These are phyloP conservation scores for Teunomyces stri DNA, from an alignment of 805 yeast species.

Conservation along the genomic window DNA sequence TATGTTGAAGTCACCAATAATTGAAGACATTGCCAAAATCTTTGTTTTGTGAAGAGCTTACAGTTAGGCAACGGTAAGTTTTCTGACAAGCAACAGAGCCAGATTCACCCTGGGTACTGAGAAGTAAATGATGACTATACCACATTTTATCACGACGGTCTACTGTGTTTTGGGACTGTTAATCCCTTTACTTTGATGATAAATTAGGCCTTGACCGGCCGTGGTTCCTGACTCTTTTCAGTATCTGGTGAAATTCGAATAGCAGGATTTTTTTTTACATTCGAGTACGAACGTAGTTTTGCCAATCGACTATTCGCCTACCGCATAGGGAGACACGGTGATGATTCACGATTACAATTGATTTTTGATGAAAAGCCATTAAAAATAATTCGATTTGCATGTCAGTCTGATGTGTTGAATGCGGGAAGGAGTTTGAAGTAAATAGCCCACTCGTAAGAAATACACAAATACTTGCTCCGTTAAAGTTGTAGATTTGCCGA, in stretches of 20 bases:
- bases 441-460: too few species aligned
- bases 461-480: background rate
- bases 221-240: conserved; percentile 40
- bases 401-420: conserved; percentile 35
- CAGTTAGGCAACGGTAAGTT: conserved; percentile 11
- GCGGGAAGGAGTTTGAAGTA: background rate
- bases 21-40: conserved; percentile 23
- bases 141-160: conserved; percentile 52
- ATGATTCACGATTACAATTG: conserved; percentile 14
- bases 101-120: background rate
- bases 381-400: conserved; percentile 37
- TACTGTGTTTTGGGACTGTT: conserved; percentile 47
- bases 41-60: conserved; percentile 12
- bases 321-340: conserved; percentile 11
- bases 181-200: conserved; percentile 45
- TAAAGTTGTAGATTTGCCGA: background rate
- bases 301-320: conserved; percentile 5
- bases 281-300: background rate
- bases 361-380: conserved; percentile 21
- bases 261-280: conserved; percentile 1
- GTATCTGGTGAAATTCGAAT: conserved; percentile 1
- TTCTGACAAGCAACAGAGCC: conserved; percentile 8
- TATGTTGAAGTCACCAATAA: conserved; percentile 18
- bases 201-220: conserved; percentile 51
- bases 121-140: conserved; percentile 44